Evolutionary conservation across 106 monocot genomes (phyloP).

Genomic region (Agapanthus africanus): DNA sequence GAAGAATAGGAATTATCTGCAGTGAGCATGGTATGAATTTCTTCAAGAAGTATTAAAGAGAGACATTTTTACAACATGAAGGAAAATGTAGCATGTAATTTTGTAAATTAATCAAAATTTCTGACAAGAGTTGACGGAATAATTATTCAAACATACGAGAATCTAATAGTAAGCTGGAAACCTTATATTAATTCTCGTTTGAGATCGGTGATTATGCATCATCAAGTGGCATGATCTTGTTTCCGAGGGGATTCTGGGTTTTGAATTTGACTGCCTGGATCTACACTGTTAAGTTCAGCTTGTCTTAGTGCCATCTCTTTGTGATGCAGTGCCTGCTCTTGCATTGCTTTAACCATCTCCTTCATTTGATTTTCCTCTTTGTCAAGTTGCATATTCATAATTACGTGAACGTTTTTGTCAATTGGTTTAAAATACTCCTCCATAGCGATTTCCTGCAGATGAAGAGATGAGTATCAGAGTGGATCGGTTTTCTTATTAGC

Average conservation of each 20-base stretch:
- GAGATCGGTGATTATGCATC: neutral
- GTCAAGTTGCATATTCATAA: constrained; percentile 79
- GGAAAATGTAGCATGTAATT: neutral
- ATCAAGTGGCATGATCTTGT: constrained; percentile 7
- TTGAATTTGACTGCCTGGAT: constrained; percentile 4
- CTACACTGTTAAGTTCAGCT: neutral
- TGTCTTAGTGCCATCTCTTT: constrained; percentile 26
- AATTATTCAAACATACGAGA: neutral
- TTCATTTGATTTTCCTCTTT: constrained; percentile 79
- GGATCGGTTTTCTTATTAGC: neutral
- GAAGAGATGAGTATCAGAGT: neutral
- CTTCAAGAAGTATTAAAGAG: neutral
- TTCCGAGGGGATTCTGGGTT: neutral
- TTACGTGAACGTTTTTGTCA: constrained; percentile 60
- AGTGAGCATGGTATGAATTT: neutral
- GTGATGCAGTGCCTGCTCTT: constrained; percentile 39
- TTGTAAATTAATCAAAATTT: neutral
- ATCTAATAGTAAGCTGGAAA: too few relatives aligned
- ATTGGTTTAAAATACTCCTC: constrained; percentile 92
- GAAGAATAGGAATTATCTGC: neutral
- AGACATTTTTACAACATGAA: neutral
- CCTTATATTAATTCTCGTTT: neutral
- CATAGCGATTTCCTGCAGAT: constrained; percentile 59
- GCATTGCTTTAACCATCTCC: constrained; percentile 61
- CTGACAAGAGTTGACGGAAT: neutral